Conservation (phyloP, 805 yeast genomes). For the Metschnikowia gelsemii region DNA sequence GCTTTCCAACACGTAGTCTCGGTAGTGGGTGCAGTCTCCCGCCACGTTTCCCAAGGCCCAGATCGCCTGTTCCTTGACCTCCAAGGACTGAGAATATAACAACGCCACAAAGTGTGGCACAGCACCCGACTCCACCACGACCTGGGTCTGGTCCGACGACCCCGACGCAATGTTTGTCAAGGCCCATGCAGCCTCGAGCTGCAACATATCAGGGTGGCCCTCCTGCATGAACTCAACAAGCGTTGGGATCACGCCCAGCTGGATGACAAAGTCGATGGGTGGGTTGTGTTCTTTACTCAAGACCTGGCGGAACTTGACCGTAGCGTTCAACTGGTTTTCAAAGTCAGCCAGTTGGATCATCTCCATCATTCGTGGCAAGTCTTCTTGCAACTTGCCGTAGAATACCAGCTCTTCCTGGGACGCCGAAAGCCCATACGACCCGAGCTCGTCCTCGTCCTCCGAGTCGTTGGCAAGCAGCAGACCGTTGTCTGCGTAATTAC, state of each 20-base stretch:
- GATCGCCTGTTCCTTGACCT: slow-evolving; percentile 96
- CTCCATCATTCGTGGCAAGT: slow-evolving; percentile 82
- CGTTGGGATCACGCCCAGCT: slow-evolving; percentile 89
- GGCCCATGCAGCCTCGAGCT: slow-evolving; percentile 99
- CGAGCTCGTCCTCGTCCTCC: slow-evolving; percentile 42
- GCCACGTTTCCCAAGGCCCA: slow-evolving; percentile 99
- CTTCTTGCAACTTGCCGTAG: slow-evolving; percentile 47
- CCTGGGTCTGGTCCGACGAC: slow-evolving; percentile 79
- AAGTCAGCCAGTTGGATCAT: slow-evolving; percentile 72
- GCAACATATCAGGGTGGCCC: slow-evolving; percentile 79
- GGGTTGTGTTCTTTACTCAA: slow-evolving; percentile 93
- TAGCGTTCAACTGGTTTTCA: slow-evolving; percentile 81
- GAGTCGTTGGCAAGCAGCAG: slow-evolving; percentile 40
- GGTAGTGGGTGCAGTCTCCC: slow-evolving; percentile 87
- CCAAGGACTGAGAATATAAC: slow-evolving; percentile 75
- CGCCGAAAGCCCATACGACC: slow-evolving; percentile 36
- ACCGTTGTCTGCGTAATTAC: slow-evolving; percentile 56
- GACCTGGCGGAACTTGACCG: slow-evolving; percentile 90
- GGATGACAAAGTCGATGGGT: slow-evolving; percentile 90
- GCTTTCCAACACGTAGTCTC: slow-evolving; percentile 83
- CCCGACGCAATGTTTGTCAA: slow-evolving; percentile 97
- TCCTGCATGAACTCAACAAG: slow-evolving; percentile 79
- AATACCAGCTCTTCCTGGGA: slow-evolving; percentile 49
- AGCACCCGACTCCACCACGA: slow-evolving; percentile 91
- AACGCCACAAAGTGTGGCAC: slow-evolving; percentile 87